Conservation (phyloP, 2,329 filamentous ascomycete species). For the Periconia sp. region DNA sequence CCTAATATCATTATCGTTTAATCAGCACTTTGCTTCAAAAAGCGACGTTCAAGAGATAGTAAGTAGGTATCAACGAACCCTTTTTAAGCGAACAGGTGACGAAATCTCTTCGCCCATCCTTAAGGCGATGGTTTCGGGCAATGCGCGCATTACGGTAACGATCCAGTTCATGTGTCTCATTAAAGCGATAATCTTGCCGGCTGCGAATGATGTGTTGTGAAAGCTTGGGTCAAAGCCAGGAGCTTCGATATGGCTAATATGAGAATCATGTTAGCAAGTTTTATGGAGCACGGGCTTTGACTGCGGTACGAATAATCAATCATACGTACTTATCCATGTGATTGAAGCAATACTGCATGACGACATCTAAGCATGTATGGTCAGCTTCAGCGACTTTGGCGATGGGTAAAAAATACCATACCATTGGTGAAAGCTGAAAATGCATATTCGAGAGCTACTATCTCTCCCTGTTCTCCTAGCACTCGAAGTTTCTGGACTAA, state of each 20-base stretch:
- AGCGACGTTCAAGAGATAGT: background rate
- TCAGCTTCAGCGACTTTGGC: too few species aligned
- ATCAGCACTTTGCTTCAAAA: too few species aligned
- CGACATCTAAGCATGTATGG: slow-evolving; percentile 29
- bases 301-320: too few species aligned
- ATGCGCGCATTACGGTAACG: slow-evolving; percentile 9
- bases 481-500: slow-evolving; percentile 22
- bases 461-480: slow-evolving; percentile 26
- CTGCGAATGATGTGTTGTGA: slow-evolving; percentile 12
- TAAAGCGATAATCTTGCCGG: slow-evolving; percentile 12
- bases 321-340: slow-evolving; percentile 8
- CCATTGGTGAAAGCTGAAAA: slow-evolving; percentile 34
- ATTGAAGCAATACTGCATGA: slow-evolving; percentile 36
- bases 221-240: slow-evolving; percentile 13
- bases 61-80: background rate
- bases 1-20: background rate
- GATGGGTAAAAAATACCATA: background rate
- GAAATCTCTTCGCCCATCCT: slow-evolving; percentile 15
- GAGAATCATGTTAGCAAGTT: background rate
- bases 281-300: too few species aligned
- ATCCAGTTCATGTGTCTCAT: slow-evolving; percentile 18
- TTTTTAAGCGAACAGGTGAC: slow-evolving; percentile 8
- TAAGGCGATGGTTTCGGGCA: slow-evolving; percentile 15
- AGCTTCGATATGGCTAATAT: slow-evolving; percentile 13
- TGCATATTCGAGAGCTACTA: slow-evolving; percentile 26